phyloP scores from a whole-genome alignment of 2,329 filamentous ascomycete species.

The Aspergillus brasiliensis region DNA sequence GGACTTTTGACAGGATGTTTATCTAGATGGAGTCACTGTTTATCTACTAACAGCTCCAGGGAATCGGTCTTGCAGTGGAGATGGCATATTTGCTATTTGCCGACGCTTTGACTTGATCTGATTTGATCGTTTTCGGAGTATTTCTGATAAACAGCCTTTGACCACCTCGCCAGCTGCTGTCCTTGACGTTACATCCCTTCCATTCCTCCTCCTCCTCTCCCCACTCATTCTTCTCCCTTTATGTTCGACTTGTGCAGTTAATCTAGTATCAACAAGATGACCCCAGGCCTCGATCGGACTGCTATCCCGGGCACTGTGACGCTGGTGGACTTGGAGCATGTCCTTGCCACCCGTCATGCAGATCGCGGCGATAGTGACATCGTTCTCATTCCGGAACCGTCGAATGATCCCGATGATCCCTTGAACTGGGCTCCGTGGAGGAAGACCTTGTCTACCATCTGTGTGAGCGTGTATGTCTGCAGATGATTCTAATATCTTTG shows the following conservation, averaged over 20 bases:
- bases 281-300: conserved; percentile 28
- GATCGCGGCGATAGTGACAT: conserved; percentile 38
- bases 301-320: conserved; percentile 48
- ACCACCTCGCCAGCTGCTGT: neutral
- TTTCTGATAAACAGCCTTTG: conserved; percentile 5
- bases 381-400: conserved; percentile 47
- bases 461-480: conserved; percentile 42
- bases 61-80: neutral
- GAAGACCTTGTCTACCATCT: conserved; percentile 46
- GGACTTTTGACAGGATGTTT: neutral
- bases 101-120: neutral
- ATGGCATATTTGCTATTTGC: neutral
- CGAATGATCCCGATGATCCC: conserved; percentile 50
- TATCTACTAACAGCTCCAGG: no score
- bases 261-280: conserved; percentile 22
- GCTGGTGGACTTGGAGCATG: conserved; percentile 45
- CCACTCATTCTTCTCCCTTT: neutral
- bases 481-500: neutral
- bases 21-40: no score
- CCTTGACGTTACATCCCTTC: neutral
- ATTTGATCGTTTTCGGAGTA: conserved; percentile 3
- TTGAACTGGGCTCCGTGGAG: conserved; percentile 50
- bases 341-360: conserved; percentile 34
- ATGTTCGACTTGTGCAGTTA: neutral
- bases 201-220: neutral